Evolutionary conservation across 768 basidiomycete genomes (phyloP).

Genomic region (Suillus clintonianus): DNA sequence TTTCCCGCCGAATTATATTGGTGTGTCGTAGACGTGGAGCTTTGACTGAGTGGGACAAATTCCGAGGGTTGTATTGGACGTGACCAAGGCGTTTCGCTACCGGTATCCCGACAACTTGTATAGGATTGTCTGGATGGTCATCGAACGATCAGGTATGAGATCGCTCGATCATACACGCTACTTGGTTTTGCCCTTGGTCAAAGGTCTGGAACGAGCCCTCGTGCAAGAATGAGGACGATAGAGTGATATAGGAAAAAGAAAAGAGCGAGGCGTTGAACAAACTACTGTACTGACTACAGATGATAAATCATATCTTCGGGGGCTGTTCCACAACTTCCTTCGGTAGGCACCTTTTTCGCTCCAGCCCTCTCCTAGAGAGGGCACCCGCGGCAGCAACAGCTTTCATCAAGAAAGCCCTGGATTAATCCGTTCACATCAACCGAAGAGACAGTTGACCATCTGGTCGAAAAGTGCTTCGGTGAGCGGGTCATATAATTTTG

Average conservation of each 20-base stretch:
- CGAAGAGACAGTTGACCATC: conserved; percentile 13
- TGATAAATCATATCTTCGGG: conserved; percentile 29
- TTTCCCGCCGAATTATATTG: neutral
- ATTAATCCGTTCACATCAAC: conserved; percentile 12
- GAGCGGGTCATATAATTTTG: conserved; percentile 23
- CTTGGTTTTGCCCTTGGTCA: neutral
- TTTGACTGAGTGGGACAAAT: neutral
- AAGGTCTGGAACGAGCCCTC: neutral
- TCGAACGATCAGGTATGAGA: neutral
- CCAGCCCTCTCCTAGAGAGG: conserved; percentile 34
- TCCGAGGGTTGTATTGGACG: neutral
- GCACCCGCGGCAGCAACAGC: conserved; percentile 26
- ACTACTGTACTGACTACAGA: conserved; percentile 19
- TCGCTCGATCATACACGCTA: neutral
- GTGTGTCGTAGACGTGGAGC: neutral
- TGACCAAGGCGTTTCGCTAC: neutral
- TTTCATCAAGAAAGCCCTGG: conserved; percentile 25
- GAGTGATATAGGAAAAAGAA: conserved; percentile 28
- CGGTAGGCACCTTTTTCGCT: conserved; percentile 24
- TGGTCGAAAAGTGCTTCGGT: conserved; percentile 6
- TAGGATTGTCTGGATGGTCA: neutral
- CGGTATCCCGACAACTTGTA: neutral
- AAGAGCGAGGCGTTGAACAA: conserved; percentile 16
- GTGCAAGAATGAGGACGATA: conserved; percentile 13
- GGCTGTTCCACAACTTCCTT: conserved; percentile 25